Base-by-base conservation (phyloP, 192 early-diverging fungal genomes). In the Linnemannia hyalina region DNA sequence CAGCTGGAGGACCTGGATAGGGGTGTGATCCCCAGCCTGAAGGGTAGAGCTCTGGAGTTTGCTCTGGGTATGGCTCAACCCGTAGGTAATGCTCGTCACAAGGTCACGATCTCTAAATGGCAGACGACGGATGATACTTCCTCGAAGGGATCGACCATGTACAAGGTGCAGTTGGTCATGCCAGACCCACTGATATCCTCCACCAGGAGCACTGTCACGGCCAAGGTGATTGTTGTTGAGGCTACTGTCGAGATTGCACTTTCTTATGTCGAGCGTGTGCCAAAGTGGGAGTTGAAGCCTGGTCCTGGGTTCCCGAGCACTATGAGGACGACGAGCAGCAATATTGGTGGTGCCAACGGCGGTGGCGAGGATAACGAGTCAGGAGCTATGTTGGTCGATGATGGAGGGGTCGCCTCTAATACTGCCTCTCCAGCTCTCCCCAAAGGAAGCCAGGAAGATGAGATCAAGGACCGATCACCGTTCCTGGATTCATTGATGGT, bases 231-330 rank as follows among this genome's bases (percentile, higher is more conserved):
- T n/a, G 52, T 80, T 26, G 78, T 44, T 36, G 78, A 80, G 35
- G 78, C 78, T 23, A 80, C 38, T 26, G 78, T 80, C 2, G 78
- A 80, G 71, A 80, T 80, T 80, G 32, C 78, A 20, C 32, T 80
- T 32, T 49, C 78, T 2, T 80, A 80, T 68, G 55, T 73, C 11
- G 78, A 80, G 38, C 78, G 78, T 42, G 22, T 47, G 9, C 78
- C 78, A 8, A 52, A 35, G 38, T 80, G 78, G 78, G 78, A 80
- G 54, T 52, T 80, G 57, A 80, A 65, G 11, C 78, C 78, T 46
- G 78, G 78, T 22, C 78, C 78, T 29, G 78, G 70, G 42, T 80
- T 80, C 78, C 78, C 78, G 9, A 71, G 57, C 0, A 73, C 57
- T 9, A 40, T 73, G 55, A 80, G 40, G 78, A 26, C 57, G n/a